Evolutionary conservation across 1,139 yeast genomes (phyloP).

Genomic region (Debaryomyces nepalensis): DNA sequence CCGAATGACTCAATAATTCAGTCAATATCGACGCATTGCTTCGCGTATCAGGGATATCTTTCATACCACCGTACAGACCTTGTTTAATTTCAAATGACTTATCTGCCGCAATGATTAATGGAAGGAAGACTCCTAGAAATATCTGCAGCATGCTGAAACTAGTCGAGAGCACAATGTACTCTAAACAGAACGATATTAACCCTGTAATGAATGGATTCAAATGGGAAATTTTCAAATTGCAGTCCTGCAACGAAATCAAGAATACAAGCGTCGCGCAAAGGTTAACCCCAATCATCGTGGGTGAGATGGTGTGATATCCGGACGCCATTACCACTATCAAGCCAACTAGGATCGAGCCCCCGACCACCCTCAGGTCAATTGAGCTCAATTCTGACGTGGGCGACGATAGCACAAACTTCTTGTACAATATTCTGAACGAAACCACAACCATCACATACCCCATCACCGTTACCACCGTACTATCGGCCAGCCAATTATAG

Average conservation of each 20-base stretch:
- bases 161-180: conserved; percentile 26
- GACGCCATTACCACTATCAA: conserved; percentile 13
- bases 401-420: conserved; percentile 15
- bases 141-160: conserved; percentile 7
- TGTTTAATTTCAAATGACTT: conserved; percentile 15
- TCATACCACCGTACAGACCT: neutral
- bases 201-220: conserved; percentile 26
- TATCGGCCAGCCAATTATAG: conserved; percentile 14
- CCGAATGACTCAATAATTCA: conserved; percentile 62
- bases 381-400: conserved; percentile 4
- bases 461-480: conserved; percentile 14
- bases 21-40: conserved; percentile 25
- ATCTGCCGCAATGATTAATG: conserved; percentile 25
- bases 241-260: conserved; percentile 31
- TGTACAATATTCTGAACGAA: conserved; percentile 23
- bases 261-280: conserved; percentile 29
- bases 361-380: conserved; percentile 12
- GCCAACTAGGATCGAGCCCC: conserved; percentile 11
- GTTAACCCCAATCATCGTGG: conserved; percentile 30
- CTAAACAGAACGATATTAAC: conserved; percentile 24
- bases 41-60: conserved; percentile 7
- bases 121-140: conserved; percentile 21
- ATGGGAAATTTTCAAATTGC: conserved; percentile 24
- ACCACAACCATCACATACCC: conserved; percentile 26
- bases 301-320: conserved; percentile 16